Conservation (phyloP, 257 asterid genomes). For the Avicennia marina region DNA sequence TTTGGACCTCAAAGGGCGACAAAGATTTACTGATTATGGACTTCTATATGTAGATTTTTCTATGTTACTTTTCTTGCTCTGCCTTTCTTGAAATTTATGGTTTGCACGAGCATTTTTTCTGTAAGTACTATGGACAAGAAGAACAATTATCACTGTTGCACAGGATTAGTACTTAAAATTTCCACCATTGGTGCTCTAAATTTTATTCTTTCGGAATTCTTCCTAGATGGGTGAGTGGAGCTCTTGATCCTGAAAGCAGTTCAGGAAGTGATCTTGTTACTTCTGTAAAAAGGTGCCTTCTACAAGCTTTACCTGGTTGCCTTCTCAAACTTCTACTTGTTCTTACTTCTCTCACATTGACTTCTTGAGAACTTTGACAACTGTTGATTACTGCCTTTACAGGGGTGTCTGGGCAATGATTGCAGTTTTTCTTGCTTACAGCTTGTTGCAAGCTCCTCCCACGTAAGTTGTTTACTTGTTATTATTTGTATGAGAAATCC, state of each 20-base stretch:
- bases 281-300: slow-evolving; percentile 71
- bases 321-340: neutral
- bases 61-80: too few relatives aligned
- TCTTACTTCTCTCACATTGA: neutral
- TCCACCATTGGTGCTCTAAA: slow-evolving; percentile 5
- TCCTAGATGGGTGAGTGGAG: slow-evolving; percentile 97
- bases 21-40: too few relatives aligned
- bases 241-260: slow-evolving; percentile 74
- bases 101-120: too few relatives aligned
- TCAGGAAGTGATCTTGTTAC: slow-evolving; percentile 49
- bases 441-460: slow-evolving; percentile 96
- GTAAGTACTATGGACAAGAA: too few relatives aligned
- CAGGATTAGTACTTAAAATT: neutral
- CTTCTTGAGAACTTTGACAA: neutral
- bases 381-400: slow-evolving; percentile 23
- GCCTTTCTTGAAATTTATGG: too few relatives aligned
- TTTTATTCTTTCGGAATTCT: slow-evolving; percentile 14
- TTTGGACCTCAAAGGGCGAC: too few relatives aligned
- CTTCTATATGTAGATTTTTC: too few relatives aligned
- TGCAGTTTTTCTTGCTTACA: slow-evolving; percentile 91
- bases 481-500: neutral
- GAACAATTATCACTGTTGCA: neutral
- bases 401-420: slow-evolving; percentile 98
- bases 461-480: slow-evolving; percentile 55
- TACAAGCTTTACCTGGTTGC: neutral